Evolutionary conservation across 2,329 filamentous ascomycete species (phyloP).

Genomic region (Apiospora malaysiana): DNA sequence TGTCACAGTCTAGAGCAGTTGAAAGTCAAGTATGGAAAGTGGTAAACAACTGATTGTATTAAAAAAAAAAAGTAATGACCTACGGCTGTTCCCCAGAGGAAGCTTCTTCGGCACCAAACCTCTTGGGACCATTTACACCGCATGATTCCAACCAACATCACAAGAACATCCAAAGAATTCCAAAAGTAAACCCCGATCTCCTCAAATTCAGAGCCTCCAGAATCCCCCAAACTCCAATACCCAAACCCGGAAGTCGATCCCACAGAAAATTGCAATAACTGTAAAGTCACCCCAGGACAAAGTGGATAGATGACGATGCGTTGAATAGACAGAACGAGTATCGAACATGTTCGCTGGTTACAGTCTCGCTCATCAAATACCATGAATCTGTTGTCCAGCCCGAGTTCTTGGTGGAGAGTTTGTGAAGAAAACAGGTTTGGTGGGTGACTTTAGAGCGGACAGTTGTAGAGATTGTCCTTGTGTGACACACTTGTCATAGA

Average conservation of each 20-base stretch:
- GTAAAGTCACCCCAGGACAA: not conserved
- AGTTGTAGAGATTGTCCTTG: not conserved
- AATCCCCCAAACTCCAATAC: not conserved
- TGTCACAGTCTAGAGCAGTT: not conserved
- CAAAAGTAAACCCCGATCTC: not conserved
- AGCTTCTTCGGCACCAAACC: constrained; percentile 14
- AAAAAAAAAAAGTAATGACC: not conserved
- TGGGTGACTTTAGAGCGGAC: not conserved
- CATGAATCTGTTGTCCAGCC: too few relatives aligned
- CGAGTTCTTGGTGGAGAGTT: too few relatives aligned
- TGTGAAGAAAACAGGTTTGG: too few relatives aligned
- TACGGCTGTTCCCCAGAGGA: constrained; percentile 2
- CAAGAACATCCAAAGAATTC: not conserved
- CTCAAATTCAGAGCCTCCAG: not conserved
- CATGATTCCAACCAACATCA: not conserved
- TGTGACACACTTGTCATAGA: not conserved
- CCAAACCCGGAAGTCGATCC: not conserved
- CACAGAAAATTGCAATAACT: not conserved
- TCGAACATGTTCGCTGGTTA: too few relatives aligned
- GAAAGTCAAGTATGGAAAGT: not conserved
- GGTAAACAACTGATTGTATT: not conserved
- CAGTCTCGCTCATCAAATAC: too few relatives aligned
- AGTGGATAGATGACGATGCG: too few relatives aligned
- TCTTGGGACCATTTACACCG: not conserved
- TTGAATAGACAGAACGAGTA: too few relatives aligned